Evolutionary conservation across 768 basidiomycete genomes (phyloP), one percentile per base, ranked within the genome.

Genomic region (Stropharia rugosoannulata): DNA sequence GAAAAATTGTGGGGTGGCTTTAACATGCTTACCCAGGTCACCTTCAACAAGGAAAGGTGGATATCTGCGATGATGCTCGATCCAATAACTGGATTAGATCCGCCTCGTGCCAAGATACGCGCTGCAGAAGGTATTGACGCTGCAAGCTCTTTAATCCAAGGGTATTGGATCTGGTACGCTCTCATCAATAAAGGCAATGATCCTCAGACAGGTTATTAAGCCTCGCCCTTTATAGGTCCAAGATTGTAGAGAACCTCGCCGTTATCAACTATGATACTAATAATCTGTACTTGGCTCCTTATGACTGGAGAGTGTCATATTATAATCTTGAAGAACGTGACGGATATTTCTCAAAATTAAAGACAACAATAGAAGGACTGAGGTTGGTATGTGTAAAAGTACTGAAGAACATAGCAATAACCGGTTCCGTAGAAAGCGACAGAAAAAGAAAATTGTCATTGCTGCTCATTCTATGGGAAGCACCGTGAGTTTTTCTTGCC

Each of bases 51-150:
- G 59, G 89, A 96, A 51, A 84, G 79, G 60, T 99, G 96, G 96
- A 89, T 98, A 64, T 69, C 85, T 18, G 87, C 93, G 0, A 86
- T 98, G 75, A 86, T 91, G 77, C 82, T 99, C 8, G 95, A 99
- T 68, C 89, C 92, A 0, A 77, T 87, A 15, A 97, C 95, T 0
- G 96, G 96, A 0, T 78, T 99, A 5, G 96, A 99, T 65, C 90
- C 93, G 3, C 82, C 85, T 0, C 87, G 84, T 13, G 85, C 83
- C 43, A 97, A 93, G 68, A 85, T 98, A 55, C 80, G 96, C 36
- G 93, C 95, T 11, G 93, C 93, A 0, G 92, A 97, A 69, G 95
- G 95, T 0, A 84, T 96, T 18, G 90, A 93, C 65, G 93, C 93
- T 0, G 95, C 93, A 2, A 90, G 89, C 59, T 87, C 79, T 61